phyloP scores from a whole-genome alignment of 2,329 filamentous ascomycete species.

The Cercospora sp. region DNA sequence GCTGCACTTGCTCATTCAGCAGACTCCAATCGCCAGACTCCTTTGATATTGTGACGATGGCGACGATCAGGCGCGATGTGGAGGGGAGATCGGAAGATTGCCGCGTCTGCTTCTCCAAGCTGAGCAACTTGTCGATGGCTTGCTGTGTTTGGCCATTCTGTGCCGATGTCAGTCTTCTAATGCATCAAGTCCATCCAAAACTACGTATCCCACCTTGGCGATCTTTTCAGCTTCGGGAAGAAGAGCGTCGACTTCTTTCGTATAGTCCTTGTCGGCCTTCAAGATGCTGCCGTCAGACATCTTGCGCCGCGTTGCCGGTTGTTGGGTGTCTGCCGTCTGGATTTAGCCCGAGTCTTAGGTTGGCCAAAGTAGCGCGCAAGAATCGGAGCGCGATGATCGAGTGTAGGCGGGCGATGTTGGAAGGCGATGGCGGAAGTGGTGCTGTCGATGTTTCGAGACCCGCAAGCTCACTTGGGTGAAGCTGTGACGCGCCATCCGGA shows the following conservation, averaged over 20 bases:
- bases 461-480: neutral
- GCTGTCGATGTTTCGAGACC: neutral
- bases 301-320: neutral
- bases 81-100: conserved; percentile 96
- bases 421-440: neutral
- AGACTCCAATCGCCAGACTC: conserved; percentile 88
- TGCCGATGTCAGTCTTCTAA: conserved; percentile 25
- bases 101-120: conserved; percentile 93
- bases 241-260: conserved; percentile 89
- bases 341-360: too few relatives aligned
- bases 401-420: neutral
- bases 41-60: conserved; percentile 93
- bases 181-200: neutral
- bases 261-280: conserved; percentile 98
- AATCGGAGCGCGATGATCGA: too few relatives aligned
- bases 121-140: conserved; percentile 89
- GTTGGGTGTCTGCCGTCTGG: neutral
- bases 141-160: conserved; percentile 72
- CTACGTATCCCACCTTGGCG: conserved; percentile 48
- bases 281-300: conserved; percentile 76
- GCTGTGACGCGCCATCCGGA: neutral
- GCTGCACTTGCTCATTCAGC: conserved; percentile 92
- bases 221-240: conserved; percentile 88
- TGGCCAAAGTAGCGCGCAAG: too few relatives aligned
- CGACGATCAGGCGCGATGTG: conserved; percentile 81